Evolutionary conservation across 352 stramenopile genomes (phyloP), one percentile per base, ranked within the genome.

Genomic region (Globisporangium iwayamae): DNA sequence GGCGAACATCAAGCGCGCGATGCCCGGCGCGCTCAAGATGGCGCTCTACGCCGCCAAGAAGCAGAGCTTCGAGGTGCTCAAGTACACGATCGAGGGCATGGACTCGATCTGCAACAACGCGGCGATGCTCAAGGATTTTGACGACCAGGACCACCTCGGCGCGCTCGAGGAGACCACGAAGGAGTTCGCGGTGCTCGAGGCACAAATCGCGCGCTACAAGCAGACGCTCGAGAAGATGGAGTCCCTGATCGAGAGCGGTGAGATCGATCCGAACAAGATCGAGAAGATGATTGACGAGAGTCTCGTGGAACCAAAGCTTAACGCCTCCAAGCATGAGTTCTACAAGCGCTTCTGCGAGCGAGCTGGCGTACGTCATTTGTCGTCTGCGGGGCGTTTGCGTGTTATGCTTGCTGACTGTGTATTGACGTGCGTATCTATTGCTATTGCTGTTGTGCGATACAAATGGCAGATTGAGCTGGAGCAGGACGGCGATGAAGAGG

Each of bases 281-380:
- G 81, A 91, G 56, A 81, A 87, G 53, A 69, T 91, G 69, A 63
- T 90, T 41, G 68, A 89, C 60, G 61, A 76, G 46, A 73, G 74
- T 52, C 67, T 85, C 47, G 68, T 58, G n/a, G 78, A 70, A 41
- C 85, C 85, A 0, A 70, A 72, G n/a, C 65, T 89, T n/a, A 87
- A 92, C 57, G 53, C 72, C 4, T 69, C 70, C 46, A 79, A 85
- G 57, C 78, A 91, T 68, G 79, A 91, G 5, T 79, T 85, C 45
- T 91, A 93, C 76, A 93, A 89, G 66, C 78, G 77, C 39, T 95
- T 95, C 52, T 90, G 82, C 63, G 76, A 90, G 11, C 70, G 74
- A 45, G 87, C 87, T 36, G 87, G 85, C 43, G 87, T 95, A 70
- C 22, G 71, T 72, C 20, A 4, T 8, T 43, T 6, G 18, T 56